Evolutionary conservation across 495 filamentous ascomycete genomes (phyloP), one percentile per base, ranked within the genome.

Genomic region (Podospora conica): DNA sequence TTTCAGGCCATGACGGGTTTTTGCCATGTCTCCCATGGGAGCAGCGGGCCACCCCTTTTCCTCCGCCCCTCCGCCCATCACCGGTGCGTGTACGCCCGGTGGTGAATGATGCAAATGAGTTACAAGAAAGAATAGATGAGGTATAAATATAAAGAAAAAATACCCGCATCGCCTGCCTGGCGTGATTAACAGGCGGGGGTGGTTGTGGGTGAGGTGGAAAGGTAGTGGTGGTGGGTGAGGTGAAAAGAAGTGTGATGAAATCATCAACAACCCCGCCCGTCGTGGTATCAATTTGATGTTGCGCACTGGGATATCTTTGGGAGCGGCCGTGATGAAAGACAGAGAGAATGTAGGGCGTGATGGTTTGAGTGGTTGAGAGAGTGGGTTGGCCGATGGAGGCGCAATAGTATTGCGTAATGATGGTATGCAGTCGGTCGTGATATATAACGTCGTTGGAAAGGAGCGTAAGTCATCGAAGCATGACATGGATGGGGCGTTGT

Each of bases 391-490:
- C 40, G 6, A 11, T 48, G 18, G 11, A 1, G 29, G 29, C 29
- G 1, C 53, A 53, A 59, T 20, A n/a, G n/a, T 24, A 25, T 27
- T 23, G 57, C 64, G 10, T 61, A 58, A 66, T 62, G 65, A 66
- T 60, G 33, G 63, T 64, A 23, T 58, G 22, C 24, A 55, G 63
- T 64, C 55, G 55, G 63, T 31, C 63, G 63, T 64, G 31, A 58
- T 58, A 64, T 25, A 40, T 56, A 58, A 64, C 40, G 40, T 48
- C 40, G 40, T 21, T 29, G 48, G 56, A 28, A 64, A 64, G 63
- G 63, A 64, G 63, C 63, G 63, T 64, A 40, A 24, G 63, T 64
- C 63, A 64, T 64, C 29, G 20, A 33, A 22, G 33, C 33, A 65
- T 65, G 64, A 60, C 64, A 31, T 65, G 28, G 55, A 24, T 33